Conservation (phyloP, 176 grass and related monocot species). For the Rhynchospora tenuis region DNA sequence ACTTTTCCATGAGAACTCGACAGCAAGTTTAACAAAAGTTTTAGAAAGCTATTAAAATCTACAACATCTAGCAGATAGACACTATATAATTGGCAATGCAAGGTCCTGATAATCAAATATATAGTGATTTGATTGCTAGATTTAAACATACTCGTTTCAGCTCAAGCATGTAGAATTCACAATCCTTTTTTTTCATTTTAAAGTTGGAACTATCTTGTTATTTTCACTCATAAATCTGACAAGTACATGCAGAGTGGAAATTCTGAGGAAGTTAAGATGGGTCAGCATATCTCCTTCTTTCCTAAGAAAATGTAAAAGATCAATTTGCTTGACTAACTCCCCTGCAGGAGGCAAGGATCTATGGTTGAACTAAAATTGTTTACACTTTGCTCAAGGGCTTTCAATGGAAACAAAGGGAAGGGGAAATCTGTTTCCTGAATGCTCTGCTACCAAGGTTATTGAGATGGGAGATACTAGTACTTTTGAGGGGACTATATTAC, state of each 20-base stretch:
- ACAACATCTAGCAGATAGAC: background rate
- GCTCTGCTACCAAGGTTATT: background rate
- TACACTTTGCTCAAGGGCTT: background rate
- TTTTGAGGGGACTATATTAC: background rate
- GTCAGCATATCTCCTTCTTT: background rate
- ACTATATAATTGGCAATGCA: background rate
- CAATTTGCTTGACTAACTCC: background rate
- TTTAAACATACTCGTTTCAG: background rate
- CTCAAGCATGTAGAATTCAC: background rate
- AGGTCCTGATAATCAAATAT: background rate
- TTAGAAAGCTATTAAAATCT: background rate
- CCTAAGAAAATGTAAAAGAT: background rate
- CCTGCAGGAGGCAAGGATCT: background rate
- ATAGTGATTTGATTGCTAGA: background rate
- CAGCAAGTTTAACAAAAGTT: background rate
- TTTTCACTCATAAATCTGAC: background rate
- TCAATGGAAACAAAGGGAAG: background rate
- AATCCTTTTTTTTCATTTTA: background rate
- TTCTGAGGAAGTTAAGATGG: background rate
- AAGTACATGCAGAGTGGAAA: background rate
- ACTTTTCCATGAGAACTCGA: background rate
- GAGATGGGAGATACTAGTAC: background rate
- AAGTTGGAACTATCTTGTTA: background rate
- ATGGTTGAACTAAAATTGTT: background rate
- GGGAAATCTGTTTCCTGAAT: background rate